These are phyloP conservation scores for Scytalidium sp. DNA, from an alignment of 2,329 filamentous ascomycete genomes.

Conservation along the genomic window DNA sequence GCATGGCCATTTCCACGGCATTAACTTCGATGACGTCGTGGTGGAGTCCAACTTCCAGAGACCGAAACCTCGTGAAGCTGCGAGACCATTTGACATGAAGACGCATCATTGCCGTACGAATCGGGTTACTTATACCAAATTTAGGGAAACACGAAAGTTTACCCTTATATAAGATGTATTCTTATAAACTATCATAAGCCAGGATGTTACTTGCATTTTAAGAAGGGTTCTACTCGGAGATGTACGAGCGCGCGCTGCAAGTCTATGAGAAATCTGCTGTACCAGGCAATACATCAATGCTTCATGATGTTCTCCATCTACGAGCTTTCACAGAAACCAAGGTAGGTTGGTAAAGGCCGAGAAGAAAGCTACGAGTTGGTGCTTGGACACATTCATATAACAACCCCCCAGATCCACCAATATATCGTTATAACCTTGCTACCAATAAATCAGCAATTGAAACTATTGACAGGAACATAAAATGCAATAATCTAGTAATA, in stretches of 20 bases:
- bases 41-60: neutral
- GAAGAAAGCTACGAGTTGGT: too few relatives aligned
- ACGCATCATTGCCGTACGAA: neutral
- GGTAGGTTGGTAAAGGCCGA: too few relatives aligned
- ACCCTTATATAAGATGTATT: neutral
- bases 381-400: too few relatives aligned
- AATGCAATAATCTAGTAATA: too few relatives aligned
- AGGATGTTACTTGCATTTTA: neutral
- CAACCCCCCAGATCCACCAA: too few relatives aligned
- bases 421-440: too few relatives aligned
- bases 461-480: too few relatives aligned
- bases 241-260: neutral
- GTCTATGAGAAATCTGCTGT: neutral
- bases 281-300: too few relatives aligned
- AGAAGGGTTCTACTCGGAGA: neutral
- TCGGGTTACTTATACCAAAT: neutral
- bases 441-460: too few relatives aligned
- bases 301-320: too few relatives aligned
- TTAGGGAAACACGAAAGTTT: neutral
- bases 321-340: too few relatives aligned
- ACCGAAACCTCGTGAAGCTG: neutral
- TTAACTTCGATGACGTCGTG: neutral
- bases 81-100: neutral
- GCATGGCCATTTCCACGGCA: neutral
- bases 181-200: neutral